These are phyloP conservation scores for Emergomyces orientalis DNA, from an alignment of 2,329 filamentous ascomycete species.

Conservation along the genomic window DNA sequence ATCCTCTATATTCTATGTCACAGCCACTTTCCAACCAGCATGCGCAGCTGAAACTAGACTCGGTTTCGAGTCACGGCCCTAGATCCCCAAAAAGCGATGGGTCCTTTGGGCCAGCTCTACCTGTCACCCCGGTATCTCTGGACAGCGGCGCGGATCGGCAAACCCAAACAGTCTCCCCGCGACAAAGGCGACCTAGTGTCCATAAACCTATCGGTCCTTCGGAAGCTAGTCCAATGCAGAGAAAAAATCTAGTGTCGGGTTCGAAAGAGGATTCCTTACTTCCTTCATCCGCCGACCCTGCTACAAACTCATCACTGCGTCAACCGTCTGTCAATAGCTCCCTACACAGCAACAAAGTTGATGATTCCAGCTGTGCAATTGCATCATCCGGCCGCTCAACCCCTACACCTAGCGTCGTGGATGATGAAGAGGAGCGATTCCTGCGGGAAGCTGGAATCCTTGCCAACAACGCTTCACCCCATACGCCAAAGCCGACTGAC, in stretches of 20 bases:
- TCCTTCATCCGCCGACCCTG: slow-evolving; percentile 19
- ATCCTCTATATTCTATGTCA: slow-evolving; percentile 14
- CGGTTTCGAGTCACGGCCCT: slow-evolving; percentile 20
- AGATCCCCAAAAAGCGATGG: slow-evolving; percentile 20
- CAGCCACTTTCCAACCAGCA: slow-evolving; percentile 17
- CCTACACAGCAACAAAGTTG: slow-evolving; percentile 24
- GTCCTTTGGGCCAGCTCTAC: slow-evolving; percentile 11
- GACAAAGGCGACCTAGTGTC: slow-evolving; percentile 26
- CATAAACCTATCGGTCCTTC: slow-evolving; percentile 26
- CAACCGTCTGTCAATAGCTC: slow-evolving; percentile 33
- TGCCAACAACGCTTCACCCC: slow-evolving; percentile 38
- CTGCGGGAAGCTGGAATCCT: slow-evolving; percentile 59
- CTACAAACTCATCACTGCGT: slow-evolving; percentile 25
- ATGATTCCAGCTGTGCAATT: slow-evolving; percentile 28
- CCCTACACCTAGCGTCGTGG: slow-evolving; percentile 36
- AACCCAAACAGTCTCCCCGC: slow-evolving; percentile 19
- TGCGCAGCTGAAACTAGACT: slow-evolving; percentile 12
- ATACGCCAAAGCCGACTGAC: slow-evolving; percentile 34
- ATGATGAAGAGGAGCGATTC: slow-evolving; percentile 59
- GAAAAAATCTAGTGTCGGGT: slow-evolving; percentile 23
- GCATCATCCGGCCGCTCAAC: slow-evolving; percentile 29
- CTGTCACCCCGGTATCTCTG: slow-evolving; percentile 11
- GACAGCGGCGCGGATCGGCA: slow-evolving; percentile 11
- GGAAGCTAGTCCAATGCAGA: slow-evolving; percentile 22
- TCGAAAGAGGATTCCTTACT: slow-evolving; percentile 24